Percentiles rank a stretch among this genome's conserved stretches.
Conservation (phyloP, 2,329 filamentous ascomycete genomes). For the Hymenoscyphus occultus region DNA sequence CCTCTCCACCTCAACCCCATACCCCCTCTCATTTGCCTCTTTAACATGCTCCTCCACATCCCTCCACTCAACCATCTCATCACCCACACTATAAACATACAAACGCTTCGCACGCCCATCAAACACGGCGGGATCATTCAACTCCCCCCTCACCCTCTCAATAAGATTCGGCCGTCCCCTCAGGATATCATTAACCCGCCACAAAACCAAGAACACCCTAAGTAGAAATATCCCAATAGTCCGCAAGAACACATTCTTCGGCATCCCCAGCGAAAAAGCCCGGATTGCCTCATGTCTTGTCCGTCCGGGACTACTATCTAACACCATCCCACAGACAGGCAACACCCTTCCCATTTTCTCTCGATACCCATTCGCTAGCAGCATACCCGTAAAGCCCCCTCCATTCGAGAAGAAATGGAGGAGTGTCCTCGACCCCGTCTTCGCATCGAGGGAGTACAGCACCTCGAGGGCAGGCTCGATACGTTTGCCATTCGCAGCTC, state of each 20-base stretch:
- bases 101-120: constrained; percentile 19
- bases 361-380: constrained; percentile 40
- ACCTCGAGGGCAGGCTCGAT: constrained; percentile 40
- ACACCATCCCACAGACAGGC: constrained; percentile 40
- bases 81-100: constrained; percentile 32
- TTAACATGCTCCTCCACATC: constrained; percentile 31
- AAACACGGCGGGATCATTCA: constrained; percentile 28
- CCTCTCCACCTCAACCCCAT: constrained; percentile 21
- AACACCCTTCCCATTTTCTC: constrained; percentile 36
- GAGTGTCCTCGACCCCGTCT: constrained; percentile 14
- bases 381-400: constrained; percentile 41
- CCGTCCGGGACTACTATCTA: constrained; percentile 46
- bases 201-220: constrained; percentile 14
- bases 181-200: constrained; percentile 12
- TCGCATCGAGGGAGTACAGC: constrained; percentile 29
- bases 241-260: constrained; percentile 25
- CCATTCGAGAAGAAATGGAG: constrained; percentile 49
- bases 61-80: constrained; percentile 29
- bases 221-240: constrained; percentile 16
- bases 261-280: constrained; percentile 30
- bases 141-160: constrained; percentile 14
- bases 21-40: constrained; percentile 27
- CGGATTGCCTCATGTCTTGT: constrained; percentile 20
- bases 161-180: constrained; percentile 19
- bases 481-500: constrained; percentile 39